Base-by-base conservation (phyloP, 768 basidiomycete genomes). In the Podaxis sp. region DNA sequence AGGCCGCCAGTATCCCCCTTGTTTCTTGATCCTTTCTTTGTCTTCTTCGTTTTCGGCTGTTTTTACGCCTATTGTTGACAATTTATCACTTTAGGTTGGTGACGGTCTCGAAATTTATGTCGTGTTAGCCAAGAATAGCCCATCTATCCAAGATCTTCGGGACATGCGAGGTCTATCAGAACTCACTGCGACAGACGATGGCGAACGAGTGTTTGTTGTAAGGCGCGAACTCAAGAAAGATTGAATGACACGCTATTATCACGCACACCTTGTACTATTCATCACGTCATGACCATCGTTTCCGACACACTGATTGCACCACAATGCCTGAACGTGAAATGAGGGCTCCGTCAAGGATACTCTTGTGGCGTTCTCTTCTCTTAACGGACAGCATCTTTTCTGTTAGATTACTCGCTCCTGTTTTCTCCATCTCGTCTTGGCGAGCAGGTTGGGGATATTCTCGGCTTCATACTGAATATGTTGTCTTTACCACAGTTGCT, bases 81-180 rank as follows among this genome's bases (percentile, higher is more conserved):
- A 59, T 63, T 61, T 25, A 25, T 57, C 25, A 62, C 37, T 59
- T 44, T 66, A 93, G 91, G 95, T 99, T 64, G 96, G 96, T 47
- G 96, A 98, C 72, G 93, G 93, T 3, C 82, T 98, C 37, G 95
- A 98, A 71, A 91, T 96, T 63, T 96, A 89, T 69, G 81, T 98
- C 59, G 88, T 93, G 48, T 80, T 95, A 47, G 85, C 91, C 36
- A 84, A 81, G 68, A 89, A 82, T 44, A 85, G 86, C 67, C 66
- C 64, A 32, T 77, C 79, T 35, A 67, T 85, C 56, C 83, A 87
- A 63, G 85, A 82, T 2, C 70, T 90, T 58, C 83, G 83, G 65
- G 76, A 71, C 47, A 63, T 87, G 32, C 75, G 75, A 16, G 86
- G 86, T 25, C 68, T 83, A 28, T 82, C 86, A 69, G 92, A 93